A percentile compares a stretch with the other conserved stretches of the same genome.
These are phyloP conservation scores for cucumber (Cucumis sativus) DNA, from an alignment of 306 rosid species.

Conservation along the genomic window Cucumber_9930_V3 NC_026658.2:5527501-5528000, in stretches of 20 bases:
- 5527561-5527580: background rate
- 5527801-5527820: background rate
- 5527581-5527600: conserved; percentile 47
- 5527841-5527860: background rate
- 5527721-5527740: background rate
- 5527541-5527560: background rate
- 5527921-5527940: background rate
- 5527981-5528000: background rate
- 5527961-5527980: background rate
- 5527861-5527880: background rate
- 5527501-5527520: background rate
- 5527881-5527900: background rate
- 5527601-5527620: no score
- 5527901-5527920: background rate
- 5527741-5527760: background rate
- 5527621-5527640: no score
- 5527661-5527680: background rate
- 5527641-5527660: no score
- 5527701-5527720: background rate
- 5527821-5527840: background rate
- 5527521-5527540: background rate
- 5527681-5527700: background rate
- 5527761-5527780: background rate
- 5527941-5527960: background rate
- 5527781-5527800: background rate